Evolutionary conservation across 1,284 basidiomycete genomes (phyloP), one percentile per base, ranked within the genome.

Genomic region (Gomphus sp.): DNA sequence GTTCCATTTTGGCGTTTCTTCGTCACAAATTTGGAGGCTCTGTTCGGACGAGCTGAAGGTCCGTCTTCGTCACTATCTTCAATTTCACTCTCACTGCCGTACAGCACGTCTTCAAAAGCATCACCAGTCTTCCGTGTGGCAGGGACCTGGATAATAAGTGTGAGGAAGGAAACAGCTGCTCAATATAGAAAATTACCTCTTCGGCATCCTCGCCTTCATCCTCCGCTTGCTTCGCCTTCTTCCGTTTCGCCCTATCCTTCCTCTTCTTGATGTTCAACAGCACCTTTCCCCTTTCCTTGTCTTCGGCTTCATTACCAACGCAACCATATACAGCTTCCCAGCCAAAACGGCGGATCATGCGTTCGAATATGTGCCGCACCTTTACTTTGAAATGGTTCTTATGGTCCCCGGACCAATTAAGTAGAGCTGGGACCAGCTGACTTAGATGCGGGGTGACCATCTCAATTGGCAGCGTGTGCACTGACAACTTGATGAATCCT

Each of bases 331-430:
- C 84, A 22, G 87, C 86, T 54, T 95, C 86, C 77, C 85, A 97
- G 0, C 88, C 89, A 68, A 98, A 97, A 62, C 94, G 82, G 62
- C 96, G 80, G 63, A 99, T 80, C 80, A 99, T 86, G 51, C 97
- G 84, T 76, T 99, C 97, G 66, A 99, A 93, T 61, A 99, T 94
- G 72, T 98, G 95, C 50, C 93, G 84, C 12, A 98, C 92, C 75
- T 98, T 98, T 58, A 82, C 80, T 72, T 99, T 99, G 83, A 99
- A 99, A 71, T 98, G 96, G 69, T 99, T 98, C 72, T 96, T 96
- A 76, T 99, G 95, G 70, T 98, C 94, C 68, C 96, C 91, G 6
- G 92, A 92, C 93, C 96, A 97, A 58, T 79, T 80, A 28, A 99
- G 77, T 16, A 99, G 79, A 0, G 88, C 89, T 0, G 93, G 91